These are phyloP conservation scores for Colletotrichum sp. DNA, from an alignment of 2,329 filamentous ascomycete genomes.

Conservation along the genomic window DNA sequence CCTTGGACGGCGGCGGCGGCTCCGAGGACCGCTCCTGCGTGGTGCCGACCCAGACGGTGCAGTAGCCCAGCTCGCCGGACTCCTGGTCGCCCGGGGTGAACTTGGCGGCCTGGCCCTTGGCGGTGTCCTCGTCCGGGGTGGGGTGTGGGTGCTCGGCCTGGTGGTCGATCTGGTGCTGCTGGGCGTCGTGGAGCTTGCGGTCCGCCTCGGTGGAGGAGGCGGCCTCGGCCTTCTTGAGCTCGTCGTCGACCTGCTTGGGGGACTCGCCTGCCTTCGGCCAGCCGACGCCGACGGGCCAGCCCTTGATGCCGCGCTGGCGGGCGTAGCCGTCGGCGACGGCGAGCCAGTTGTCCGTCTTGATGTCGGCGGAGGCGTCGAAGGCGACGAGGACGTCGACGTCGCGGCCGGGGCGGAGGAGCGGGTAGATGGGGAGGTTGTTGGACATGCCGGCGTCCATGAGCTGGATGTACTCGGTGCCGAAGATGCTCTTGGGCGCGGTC, in stretches of 20 bases:
- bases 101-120: slow-evolving; percentile 35
- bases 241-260: slow-evolving; percentile 62
- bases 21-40: slow-evolving; percentile 72
- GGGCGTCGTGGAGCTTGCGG: slow-evolving; percentile 66
- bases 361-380: slow-evolving; percentile 94
- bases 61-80: slow-evolving; percentile 78
- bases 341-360: slow-evolving; percentile 95
- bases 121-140: slow-evolving; percentile 25
- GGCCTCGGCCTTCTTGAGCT: slow-evolving; percentile 73
- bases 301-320: slow-evolving; percentile 85
- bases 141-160: slow-evolving; percentile 27
- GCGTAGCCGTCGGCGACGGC: slow-evolving; percentile 94
- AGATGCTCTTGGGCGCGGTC: slow-evolving; percentile 80
- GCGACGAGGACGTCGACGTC: slow-evolving; percentile 90
- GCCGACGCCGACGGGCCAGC: slow-evolving; percentile 93
- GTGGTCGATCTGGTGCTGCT: slow-evolving; percentile 43
- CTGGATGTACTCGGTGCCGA: slow-evolving; percentile 73
- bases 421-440: slow-evolving; percentile 96
- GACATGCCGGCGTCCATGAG: slow-evolving; percentile 99
- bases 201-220: slow-evolving; percentile 65
- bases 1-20: slow-evolving; percentile 56
- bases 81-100: slow-evolving; percentile 48
- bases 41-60: slow-evolving; percentile 93
- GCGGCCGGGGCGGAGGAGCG: slow-evolving; percentile 84
- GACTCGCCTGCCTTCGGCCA: slow-evolving; percentile 76